Evolutionary conservation across 176 grass and related monocot species (phyloP), one percentile per base, ranked within the genome.

Genomic region (Bothriochloa decipiens): DNA sequence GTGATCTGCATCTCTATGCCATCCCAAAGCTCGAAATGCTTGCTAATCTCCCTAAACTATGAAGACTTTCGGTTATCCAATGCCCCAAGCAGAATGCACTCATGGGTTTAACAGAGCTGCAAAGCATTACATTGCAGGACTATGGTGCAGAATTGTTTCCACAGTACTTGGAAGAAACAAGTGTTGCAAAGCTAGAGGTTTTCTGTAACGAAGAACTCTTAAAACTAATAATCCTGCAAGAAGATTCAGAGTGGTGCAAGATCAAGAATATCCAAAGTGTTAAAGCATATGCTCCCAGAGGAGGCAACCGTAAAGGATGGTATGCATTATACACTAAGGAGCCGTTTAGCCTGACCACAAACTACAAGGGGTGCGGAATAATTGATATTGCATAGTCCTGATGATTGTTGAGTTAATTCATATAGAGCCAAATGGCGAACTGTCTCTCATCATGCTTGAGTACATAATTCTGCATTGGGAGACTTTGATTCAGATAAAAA

Each of bases 191-290:
- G 55, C 81, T 88, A 20, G 83, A 67, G 58, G 75, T 88, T 72
- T 84, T 75, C 65, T 88, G 87, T 41, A 84, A 79, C 50, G 10
- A 37, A 46, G 49, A 40, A 28, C 74, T 84, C 39, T 20, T 88
- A 8, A 77, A 70, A 68, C 57, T 88, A 65, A 45, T 73, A 9
- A 69, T 14, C 47, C 29, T 52, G 77, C 39, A 84, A 79, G 43
- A 36, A 76, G 73, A 74, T 65, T 71, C 73, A 65, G 86, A 88
- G 65, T 84, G 86, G 86, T 35, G 50, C 60, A 88, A 88, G 36
- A 78, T 88, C 65, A 65, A 88, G 64, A 81, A 77, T 73, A 88
- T 84, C 20, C 65, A 82, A 20, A 35, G 55, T 49, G 65, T 76
- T 66, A 88, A 80, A 41, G 69, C 70, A 13, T 84, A 79, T 76